Evolutionary conservation across 2,329 filamentous ascomycete species (phyloP).

Genomic region (Trichothecium sympodiale): DNA sequence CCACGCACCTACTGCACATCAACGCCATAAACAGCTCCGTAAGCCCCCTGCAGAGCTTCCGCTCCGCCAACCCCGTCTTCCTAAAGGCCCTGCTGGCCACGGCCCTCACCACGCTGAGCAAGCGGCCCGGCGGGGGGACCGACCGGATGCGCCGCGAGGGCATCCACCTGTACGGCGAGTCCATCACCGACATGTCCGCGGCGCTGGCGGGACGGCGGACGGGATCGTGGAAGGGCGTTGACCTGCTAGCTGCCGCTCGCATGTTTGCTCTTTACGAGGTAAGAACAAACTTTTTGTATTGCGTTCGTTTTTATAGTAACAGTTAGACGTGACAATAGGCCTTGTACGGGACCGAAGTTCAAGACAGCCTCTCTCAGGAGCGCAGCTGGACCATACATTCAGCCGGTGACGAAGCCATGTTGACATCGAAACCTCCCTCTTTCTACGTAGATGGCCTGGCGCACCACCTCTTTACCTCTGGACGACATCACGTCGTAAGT

Average conservation of each 20-base stretch:
- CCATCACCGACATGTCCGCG: slow-evolving; percentile 1
- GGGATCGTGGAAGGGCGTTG: background rate
- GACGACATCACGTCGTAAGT: slow-evolving; percentile 1
- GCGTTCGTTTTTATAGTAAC: background rate
- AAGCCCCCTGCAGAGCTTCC: background rate
- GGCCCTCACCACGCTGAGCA: background rate
- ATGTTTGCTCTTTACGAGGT: slow-evolving; percentile 5
- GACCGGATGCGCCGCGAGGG: slow-evolving; percentile 1
- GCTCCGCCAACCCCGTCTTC: background rate
- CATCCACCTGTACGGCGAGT: slow-evolving; percentile 2
- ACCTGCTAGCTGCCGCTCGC: slow-evolving; percentile 1
- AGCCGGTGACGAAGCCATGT: slow-evolving; percentile 1
- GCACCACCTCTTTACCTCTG: slow-evolving; percentile 1
- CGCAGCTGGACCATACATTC: slow-evolving; percentile 2
- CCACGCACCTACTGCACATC: background rate
- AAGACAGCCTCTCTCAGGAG: background rate
- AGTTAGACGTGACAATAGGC: background rate
- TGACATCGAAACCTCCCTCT: background rate
- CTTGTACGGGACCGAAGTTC: slow-evolving; percentile 1
- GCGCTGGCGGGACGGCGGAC: background rate
- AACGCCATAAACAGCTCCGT: too few relatives aligned
- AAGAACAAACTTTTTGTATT: background rate
- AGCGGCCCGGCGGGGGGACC: background rate
- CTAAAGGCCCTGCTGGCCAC: slow-evolving; percentile 2
- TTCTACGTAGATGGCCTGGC: background rate